Evolutionary conservation across 345 rosid genomes (phyloP), one percentile per base, ranked within the genome.

Genomic region (Arabidopsis arenosa): DNA sequence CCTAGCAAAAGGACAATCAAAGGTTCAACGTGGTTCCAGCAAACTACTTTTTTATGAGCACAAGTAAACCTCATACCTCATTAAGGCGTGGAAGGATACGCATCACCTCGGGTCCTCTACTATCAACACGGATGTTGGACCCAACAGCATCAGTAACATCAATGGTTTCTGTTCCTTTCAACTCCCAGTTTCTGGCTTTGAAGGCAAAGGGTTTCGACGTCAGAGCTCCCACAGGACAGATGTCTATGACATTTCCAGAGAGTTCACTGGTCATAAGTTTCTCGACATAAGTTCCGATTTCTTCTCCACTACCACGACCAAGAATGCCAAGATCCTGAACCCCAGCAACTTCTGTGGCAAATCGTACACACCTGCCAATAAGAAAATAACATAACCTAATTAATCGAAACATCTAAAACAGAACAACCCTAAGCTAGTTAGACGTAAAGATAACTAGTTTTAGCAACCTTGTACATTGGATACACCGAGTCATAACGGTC

Each of bases 221-320:
- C 58, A 94, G 88, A 62, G 98, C 97, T 54, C 98, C 97, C 30
- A 92, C 98, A 63, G 98, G 98, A 84, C 97, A 94, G 26, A 94
- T 94, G 74, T 94, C 98, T 49, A 94, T 94, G 4, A 92, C 95
- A 70, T 92, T 94, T 85, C 98, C 98, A 77, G 97, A 92, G 57
- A 94, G 97, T 72, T 94, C 98, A 83, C 98, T 94, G 60, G 96
- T 89, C 98, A 94, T 94, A 75, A 94, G 98, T 74, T 85, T 92
- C 71, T 94, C 98, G 40, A 94, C 98, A 37, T 94, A 94, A 70
- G 98, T 94, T 64, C 98, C 98, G 65, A 94, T 94, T 82, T 94
- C 98, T 85, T 94, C 98, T 80, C 97, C 97, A 69, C 98, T 94
- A 37, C 98, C 98, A 81, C 98, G 98, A 32, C 98, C 98, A 73